Conservation (phyloP, 192 early-diverging fungal genomes). For the Backusella westeae region DNA sequence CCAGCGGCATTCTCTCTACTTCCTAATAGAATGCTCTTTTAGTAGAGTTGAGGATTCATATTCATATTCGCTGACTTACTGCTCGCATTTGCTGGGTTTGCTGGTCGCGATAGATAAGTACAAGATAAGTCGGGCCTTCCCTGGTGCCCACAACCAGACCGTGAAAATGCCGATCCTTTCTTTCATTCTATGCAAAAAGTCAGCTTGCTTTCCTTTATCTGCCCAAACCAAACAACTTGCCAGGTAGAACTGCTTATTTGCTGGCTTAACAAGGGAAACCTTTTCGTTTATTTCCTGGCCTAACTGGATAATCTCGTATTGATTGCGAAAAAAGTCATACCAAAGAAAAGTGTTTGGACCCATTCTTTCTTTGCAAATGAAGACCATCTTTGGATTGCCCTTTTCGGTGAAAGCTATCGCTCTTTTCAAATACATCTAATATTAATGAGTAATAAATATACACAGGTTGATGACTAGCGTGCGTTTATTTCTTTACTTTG, state of each 20-base stretch:
- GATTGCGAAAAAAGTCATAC: constrained; percentile 1
- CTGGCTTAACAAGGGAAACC: background rate
- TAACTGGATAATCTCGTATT: background rate
- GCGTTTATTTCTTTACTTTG: background rate
- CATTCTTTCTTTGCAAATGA: background rate
- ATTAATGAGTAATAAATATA: background rate
- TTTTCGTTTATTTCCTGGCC: background rate
- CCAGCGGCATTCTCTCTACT: background rate
- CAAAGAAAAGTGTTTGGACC: background rate
- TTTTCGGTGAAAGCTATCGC: background rate
- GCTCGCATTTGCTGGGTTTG: background rate
- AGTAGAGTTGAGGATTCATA: background rate
- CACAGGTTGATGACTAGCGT: background rate
- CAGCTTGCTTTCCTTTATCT: background rate
- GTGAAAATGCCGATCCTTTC: background rate
- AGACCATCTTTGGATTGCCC: background rate
- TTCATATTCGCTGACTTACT: background rate
- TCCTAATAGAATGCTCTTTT: background rate
- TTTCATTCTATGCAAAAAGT: background rate
- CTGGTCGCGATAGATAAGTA: background rate
- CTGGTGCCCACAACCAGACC: background rate
- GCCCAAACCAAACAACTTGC: background rate
- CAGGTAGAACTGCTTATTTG: background rate
- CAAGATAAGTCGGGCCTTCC: background rate
- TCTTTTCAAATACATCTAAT: constrained; percentile 1